A percentile compares a stretch with the other conserved stretches of the same genome.
Conservation (phyloP, 179 eudicot species). For the Silene noctiflora region DNA sequence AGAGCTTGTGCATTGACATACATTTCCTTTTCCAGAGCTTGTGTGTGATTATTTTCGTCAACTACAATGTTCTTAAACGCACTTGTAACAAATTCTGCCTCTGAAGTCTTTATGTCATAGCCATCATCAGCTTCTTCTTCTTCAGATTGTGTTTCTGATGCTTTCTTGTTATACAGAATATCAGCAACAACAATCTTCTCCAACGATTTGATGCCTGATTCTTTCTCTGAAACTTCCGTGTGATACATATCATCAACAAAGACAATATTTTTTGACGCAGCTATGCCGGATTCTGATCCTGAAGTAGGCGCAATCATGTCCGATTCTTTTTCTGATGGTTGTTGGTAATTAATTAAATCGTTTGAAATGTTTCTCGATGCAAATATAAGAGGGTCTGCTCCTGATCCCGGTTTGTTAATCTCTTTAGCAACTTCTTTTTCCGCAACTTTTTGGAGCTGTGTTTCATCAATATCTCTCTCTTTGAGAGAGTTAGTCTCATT, state of each 20-base stretch:
- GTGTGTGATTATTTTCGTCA: background rate
- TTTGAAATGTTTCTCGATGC: background rate
- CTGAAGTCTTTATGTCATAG: background rate
- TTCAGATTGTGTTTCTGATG: background rate
- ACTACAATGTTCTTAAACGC: slow-evolving; percentile 16
- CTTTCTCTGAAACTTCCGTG: background rate
- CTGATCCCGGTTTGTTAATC: background rate
- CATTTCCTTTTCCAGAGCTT: background rate
- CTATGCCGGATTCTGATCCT: background rate
- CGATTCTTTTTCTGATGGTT: background rate
- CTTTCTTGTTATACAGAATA: background rate
- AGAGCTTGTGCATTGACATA: background rate
- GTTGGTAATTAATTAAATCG: background rate
- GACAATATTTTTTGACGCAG: background rate
- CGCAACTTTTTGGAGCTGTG: background rate
- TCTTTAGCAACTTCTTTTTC: background rate
- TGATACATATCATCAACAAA: background rate
- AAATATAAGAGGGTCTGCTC: background rate
- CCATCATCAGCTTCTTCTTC: background rate
- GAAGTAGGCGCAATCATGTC: background rate
- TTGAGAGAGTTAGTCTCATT: slow-evolving; percentile 5
- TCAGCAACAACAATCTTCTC: background rate
- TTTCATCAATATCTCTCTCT: slow-evolving; percentile 4
- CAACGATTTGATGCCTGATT: slow-evolving; percentile 14
- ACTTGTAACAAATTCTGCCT: slow-evolving; percentile 8